Evolutionary conservation across 192 early-diverging fungal species (phyloP).

Genomic region (Irineochytrium annulatum): DNA sequence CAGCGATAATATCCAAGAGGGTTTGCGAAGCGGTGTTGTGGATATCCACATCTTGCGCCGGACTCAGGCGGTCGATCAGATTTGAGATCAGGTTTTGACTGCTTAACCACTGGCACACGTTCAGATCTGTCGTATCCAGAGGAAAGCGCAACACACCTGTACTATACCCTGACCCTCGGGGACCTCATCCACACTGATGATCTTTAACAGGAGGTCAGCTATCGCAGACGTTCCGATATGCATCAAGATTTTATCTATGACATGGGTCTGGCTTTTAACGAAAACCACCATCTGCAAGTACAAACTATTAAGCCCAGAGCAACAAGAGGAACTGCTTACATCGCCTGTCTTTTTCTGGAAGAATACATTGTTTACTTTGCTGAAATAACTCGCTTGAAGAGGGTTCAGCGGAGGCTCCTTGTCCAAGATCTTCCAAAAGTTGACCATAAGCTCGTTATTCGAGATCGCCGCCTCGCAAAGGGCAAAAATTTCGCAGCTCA

Average conservation of each 20-base stretch:
- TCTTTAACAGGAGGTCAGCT: slow-evolving; percentile 85
- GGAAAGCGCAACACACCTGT: slow-evolving; percentile 53
- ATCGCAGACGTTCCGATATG: slow-evolving; percentile 85
- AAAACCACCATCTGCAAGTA: slow-evolving; percentile 77
- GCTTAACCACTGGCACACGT: slow-evolving; percentile 78
- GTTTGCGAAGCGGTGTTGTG: slow-evolving; percentile 81
- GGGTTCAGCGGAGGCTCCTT: slow-evolving; percentile 67
- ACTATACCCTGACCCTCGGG: slow-evolving; percentile 80
- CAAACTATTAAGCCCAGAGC: too few species aligned
- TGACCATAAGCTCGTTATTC: slow-evolving; percentile 67
- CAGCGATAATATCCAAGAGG: slow-evolving; percentile 78
- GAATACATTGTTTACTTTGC: slow-evolving; percentile 82
- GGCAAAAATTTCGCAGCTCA: slow-evolving; percentile 69
- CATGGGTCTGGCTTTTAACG: slow-evolving; percentile 70
- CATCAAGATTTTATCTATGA: slow-evolving; percentile 69
- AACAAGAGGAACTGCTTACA: slow-evolving; percentile 40
- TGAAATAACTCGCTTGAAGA: slow-evolving; percentile 84
- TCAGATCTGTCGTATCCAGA: too few species aligned
- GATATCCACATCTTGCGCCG: slow-evolving; percentile 67
- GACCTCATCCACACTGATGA: slow-evolving; percentile 87
- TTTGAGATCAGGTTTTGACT: slow-evolving; percentile 72
- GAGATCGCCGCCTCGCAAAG: slow-evolving; percentile 70
- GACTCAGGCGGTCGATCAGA: slow-evolving; percentile 79
- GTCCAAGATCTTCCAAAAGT: slow-evolving; percentile 85
- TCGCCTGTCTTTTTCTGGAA: slow-evolving; percentile 83